Conservation (phyloP, 345 rosid species). For the Brassica napus region Da-Ae NC_063449.1:47470501-47471000, state of each 20-base stretch:
- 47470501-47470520: conserved; percentile 64
- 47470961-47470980: conserved; percentile 84
- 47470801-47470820: conserved; percentile 73
- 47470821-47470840: conserved; percentile 42
- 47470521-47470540: conserved; percentile 62
- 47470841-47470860: conserved; percentile 61
- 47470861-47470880: conserved; percentile 45
- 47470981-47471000: conserved; percentile 52
- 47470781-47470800: conserved; percentile 40
- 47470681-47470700: conserved; percentile 81
- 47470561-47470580: conserved; percentile 86
- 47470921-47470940: conserved; percentile 48
- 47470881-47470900: conserved; percentile 48
- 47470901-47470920: conserved; percentile 48
- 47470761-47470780: not conserved
- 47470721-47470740: conserved; percentile 14
- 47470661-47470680: conserved; percentile 80
- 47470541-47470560: conserved; percentile 92
- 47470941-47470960: conserved; percentile 78
- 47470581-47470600: conserved; percentile 85
- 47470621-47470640: conserved; percentile 25
- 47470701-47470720: conserved; percentile 87
- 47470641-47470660: conserved; percentile 73
- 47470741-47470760: not conserved
- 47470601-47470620: conserved; percentile 28